A percentile compares a stretch with the other conserved stretches of the same genome.
phyloP scores from a whole-genome alignment of 1,284 basidiomycete genomes.

The Pseudozyma flocculosa region DNA sequence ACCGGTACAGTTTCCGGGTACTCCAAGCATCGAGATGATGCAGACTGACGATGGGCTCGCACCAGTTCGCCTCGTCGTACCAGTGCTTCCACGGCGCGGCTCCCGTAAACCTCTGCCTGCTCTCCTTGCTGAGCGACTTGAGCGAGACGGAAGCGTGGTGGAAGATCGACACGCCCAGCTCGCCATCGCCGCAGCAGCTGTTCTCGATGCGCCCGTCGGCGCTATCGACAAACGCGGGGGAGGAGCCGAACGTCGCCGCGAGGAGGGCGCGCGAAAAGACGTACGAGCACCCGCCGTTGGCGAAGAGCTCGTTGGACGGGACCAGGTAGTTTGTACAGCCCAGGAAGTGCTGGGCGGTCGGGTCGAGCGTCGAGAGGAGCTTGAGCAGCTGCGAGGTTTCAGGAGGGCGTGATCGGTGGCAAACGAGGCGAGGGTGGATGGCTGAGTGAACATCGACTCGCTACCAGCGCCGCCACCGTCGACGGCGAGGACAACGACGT shows the following conservation, averaged over 20 bases:
- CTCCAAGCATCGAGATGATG: neutral
- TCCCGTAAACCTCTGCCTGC: neutral
- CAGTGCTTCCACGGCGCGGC: neutral
- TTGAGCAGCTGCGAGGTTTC: neutral
- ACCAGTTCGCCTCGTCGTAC: neutral
- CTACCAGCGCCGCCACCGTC: no score
- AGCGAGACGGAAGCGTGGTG: neutral
- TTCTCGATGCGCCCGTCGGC: neutral
- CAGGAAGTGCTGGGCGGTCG: neutral
- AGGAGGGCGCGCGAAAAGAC: neutral
- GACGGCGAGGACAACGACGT: neutral
- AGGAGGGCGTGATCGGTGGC: neutral
- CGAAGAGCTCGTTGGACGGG: neutral
- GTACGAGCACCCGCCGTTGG: neutral
- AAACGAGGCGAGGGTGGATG: no score
- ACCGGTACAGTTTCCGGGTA: neutral
- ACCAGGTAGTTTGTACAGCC: neutral
- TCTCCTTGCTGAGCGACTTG: neutral
- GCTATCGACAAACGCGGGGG: neutral
- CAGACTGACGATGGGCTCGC: neutral
- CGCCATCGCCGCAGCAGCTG: conserved; percentile 1
- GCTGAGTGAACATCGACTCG: no score
- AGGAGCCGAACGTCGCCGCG: neutral
- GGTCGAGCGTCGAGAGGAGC: neutral
- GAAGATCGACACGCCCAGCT: neutral